A percentile compares a stretch with the other conserved stretches of the same genome.
phyloP scores from a whole-genome alignment of 208 protist species.

The Trypanosoma scelopori region DNA sequence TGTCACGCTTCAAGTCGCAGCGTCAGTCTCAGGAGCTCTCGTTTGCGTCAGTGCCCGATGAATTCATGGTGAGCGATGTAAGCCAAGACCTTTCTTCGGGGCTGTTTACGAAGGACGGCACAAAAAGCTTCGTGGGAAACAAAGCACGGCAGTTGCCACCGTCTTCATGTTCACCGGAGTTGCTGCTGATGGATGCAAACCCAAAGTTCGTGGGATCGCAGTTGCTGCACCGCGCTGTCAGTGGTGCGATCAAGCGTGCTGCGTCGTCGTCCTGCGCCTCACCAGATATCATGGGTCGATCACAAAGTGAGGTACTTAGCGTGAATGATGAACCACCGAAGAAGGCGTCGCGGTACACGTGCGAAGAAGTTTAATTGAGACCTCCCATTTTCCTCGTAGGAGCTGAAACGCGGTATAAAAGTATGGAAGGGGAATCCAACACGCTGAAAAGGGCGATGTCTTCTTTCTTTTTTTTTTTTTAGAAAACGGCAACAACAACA shows the following conservation, averaged over 20 bases:
- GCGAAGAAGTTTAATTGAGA: not conserved
- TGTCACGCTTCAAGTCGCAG: constrained; percentile 24
- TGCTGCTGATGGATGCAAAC: constrained; percentile 13
- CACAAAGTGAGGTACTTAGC: not conserved
- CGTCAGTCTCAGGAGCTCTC: constrained; percentile 23
- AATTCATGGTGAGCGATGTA: constrained; percentile 16
- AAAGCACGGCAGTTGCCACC: not conserved
- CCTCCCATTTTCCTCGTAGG: not conserved
- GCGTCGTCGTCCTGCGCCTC: not conserved
- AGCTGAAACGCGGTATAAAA: not conserved
- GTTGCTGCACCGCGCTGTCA: constrained; percentile 50
- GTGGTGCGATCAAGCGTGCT: constrained; percentile 30
- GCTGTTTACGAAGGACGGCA: no score
- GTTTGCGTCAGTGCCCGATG: constrained; percentile 40
- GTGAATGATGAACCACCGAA: constrained; percentile 4
- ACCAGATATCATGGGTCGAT: not conserved
- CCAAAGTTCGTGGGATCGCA: constrained; percentile 35
- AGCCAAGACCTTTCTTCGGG: not conserved
- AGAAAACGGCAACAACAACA: not conserved
- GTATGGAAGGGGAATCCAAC: not conserved
- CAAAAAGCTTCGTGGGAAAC: no score
- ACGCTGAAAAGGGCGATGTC: not conserved
- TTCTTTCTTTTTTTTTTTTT: no score
- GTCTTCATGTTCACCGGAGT: constrained; percentile 10
- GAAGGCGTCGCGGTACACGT: constrained; percentile 5